phyloP scores from a whole-genome alignment of 441 rosid genomes.

The Theobroma grandiflorum region DNA sequence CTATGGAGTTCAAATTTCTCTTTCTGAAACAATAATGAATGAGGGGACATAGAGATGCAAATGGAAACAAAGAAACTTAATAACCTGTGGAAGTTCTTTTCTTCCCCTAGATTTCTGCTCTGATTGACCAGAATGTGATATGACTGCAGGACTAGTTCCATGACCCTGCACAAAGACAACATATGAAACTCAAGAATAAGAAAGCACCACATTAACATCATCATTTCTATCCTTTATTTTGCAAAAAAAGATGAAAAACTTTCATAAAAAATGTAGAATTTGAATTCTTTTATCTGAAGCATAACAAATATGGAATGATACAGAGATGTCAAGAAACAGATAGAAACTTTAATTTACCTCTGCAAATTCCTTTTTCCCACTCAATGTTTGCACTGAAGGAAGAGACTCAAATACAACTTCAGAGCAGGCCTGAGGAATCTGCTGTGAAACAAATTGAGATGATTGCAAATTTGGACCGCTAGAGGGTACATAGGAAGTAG shows the following conservation, averaged over 20 bases:
- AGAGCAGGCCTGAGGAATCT: slow-evolving; percentile 40
- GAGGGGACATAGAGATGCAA: neutral
- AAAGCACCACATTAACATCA: neutral
- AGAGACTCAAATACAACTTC: slow-evolving; percentile 43
- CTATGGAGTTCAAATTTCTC: neutral
- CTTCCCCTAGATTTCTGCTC: slow-evolving; percentile 65
- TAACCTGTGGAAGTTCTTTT: slow-evolving; percentile 80
- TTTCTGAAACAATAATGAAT: neutral
- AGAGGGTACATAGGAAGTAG: slow-evolving; percentile 33
- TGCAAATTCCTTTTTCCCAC: slow-evolving; percentile 74
- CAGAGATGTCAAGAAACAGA: neutral
- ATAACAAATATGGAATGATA: neutral
- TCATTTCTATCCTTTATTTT: neutral
- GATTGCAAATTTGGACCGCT: slow-evolving; percentile 51
- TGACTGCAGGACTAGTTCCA: slow-evolving; percentile 39
- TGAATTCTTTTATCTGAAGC: neutral
- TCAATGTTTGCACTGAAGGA: slow-evolving; percentile 44
- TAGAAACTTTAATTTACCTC: slow-evolving; percentile 51
- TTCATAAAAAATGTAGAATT: neutral
- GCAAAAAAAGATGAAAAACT: neutral
- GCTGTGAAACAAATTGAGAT: slow-evolving; percentile 36
- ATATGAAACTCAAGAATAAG: neutral
- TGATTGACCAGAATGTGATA: slow-evolving; percentile 38
- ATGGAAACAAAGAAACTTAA: neutral
- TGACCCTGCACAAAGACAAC: slow-evolving; percentile 37